Base-by-base conservation (phyloP, 345 rosid genomes). In the Anacardium occidentale region DNA sequence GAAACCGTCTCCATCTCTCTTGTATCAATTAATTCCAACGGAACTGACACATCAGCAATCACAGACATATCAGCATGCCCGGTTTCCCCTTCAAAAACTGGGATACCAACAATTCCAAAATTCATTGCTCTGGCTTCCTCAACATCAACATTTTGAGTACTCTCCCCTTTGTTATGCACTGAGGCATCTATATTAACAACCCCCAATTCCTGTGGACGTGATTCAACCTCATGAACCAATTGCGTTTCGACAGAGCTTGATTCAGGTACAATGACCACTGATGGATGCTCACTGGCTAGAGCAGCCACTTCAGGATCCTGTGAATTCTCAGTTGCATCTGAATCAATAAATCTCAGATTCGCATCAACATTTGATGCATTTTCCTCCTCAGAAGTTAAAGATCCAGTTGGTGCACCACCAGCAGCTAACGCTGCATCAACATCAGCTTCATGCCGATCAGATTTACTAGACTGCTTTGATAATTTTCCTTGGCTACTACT, bases 401-500 rank as follows among this genome's bases (percentile, higher is more conserved):
- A 59, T 66, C 55, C 73, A 59, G 54, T 68, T 13, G 80, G 69
- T 74, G 73, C 74, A 9, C 75, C 74, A 70, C 75, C 74, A 70
- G 71, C 59, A 52, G 50, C 58, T 57, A 84, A 66, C 64, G 74
- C 58, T 24, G 77, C 64, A 52, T 82, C 92, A 82, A 78, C 59
- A 72, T 85, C 88, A 64, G 77, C 73, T 83, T 88, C 91, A 69
- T 68, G 84, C 72, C 82, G 84, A 78, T 84, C 91, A 17, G 86
- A 77, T 74, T 85, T 92, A 71, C 79, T 74, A 66, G 85, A 78
- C 68, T 76, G 92, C 75, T 87, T 92, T 37, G 89, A 84, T 74
- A 97, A 88, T 77, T 85, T 90, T 61, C 83, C 98, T 61, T 82
- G 89, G 82, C 94, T 84, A 78, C 86, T 76, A 59, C 92, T 84